Evolutionary conservation across 176 grass and related monocot genomes (phyloP).

Genomic region (Eleusine indica): DNA sequence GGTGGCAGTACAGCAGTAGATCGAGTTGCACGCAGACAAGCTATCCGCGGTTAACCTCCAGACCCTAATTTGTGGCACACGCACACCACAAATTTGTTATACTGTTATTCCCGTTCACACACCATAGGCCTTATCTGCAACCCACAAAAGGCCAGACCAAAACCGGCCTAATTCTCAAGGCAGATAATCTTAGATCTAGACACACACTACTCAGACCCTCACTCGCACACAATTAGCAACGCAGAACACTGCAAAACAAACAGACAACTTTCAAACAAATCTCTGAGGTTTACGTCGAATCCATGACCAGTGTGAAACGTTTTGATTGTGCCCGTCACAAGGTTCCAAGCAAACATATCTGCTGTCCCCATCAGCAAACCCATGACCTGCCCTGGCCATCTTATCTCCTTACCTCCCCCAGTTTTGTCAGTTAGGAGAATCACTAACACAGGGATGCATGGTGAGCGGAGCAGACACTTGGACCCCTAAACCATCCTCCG

Average conservation of each 20-base stretch:
- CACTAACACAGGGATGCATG: conserved; percentile 20
- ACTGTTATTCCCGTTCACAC: not conserved
- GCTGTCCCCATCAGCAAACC: conserved; percentile 31
- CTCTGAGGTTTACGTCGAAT: not conserved
- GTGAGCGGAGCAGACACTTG: conserved; percentile 44
- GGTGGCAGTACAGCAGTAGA: not conserved
- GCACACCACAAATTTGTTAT: not conserved
- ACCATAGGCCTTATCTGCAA: not conserved
- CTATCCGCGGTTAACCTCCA: not conserved
- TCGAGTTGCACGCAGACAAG: not conserved
- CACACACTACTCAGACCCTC: no score
- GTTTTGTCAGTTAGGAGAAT: conserved; percentile 6
- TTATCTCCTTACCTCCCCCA: not conserved
- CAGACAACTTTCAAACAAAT: not conserved
- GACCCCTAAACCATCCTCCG: conserved; percentile 45
- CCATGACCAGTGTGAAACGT: conserved; percentile 20
- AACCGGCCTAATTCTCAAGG: no score
- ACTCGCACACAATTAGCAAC: not conserved
- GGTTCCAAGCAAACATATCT: conserved; percentile 29
- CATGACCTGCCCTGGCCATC: conserved; percentile 45
- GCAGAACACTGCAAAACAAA: not conserved
- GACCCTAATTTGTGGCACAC: not conserved
- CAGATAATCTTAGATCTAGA: no score
- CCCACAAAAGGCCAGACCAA: not conserved
- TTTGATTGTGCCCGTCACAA: not conserved